Evolutionary conservation across 345 rosid species (phyloP).

Genomic region (Salix viminalis): DNA sequence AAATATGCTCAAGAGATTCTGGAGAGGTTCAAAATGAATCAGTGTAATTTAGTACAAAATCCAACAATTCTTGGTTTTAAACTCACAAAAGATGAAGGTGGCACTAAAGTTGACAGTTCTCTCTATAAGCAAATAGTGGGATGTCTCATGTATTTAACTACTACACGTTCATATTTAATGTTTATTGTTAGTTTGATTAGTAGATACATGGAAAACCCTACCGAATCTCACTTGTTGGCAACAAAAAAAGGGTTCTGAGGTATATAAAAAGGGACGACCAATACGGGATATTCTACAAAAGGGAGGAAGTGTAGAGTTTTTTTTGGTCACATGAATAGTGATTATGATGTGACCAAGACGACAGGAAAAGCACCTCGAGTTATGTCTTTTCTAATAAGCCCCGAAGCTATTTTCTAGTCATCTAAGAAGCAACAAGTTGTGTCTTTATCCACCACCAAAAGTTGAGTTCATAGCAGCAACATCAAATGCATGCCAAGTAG

Average conservation of each 20-base stretch:
- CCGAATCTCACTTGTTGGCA: neutral
- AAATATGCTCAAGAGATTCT: no score
- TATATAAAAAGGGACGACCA: neutral
- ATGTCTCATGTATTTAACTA: neutral
- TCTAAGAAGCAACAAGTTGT: no score
- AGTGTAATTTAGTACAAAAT: no score
- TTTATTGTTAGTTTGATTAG: neutral
- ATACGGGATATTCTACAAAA: neutral
- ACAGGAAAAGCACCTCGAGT: neutral
- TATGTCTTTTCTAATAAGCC: no score
- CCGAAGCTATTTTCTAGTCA: fast-evolving
- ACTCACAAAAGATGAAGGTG: no score
- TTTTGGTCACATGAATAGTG: neutral
- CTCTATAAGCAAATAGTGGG: no score
- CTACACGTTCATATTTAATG: neutral
- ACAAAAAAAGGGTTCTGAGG: neutral
- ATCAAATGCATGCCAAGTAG: no score
- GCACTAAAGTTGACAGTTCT: no score
- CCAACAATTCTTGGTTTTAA: no score
- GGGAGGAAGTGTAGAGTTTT: neutral
- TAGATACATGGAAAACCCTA: neutral
- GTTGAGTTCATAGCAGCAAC: no score
- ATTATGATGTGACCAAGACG: neutral
- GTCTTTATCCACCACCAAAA: no score
- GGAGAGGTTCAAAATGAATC: no score